Base-by-base conservation (phyloP, 345 rosid genomes). In the Litchi chinensis region DNA sequence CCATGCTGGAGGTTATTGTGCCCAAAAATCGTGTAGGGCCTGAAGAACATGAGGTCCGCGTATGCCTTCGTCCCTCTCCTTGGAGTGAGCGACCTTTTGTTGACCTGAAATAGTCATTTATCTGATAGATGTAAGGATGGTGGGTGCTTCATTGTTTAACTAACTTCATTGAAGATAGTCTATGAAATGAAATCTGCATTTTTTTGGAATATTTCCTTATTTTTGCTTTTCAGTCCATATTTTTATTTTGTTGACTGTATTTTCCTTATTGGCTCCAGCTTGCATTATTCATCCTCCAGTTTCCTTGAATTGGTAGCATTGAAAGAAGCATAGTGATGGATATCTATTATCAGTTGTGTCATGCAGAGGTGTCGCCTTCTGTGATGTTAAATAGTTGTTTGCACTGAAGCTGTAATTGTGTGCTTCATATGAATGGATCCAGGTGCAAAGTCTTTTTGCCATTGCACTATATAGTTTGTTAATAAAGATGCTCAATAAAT, bases 11-110 rank as follows among this genome's bases (percentile, higher is more conserved):
- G 85, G 85, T 94, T 50, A 81, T 92, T 40, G 94, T 94, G 75
- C 98, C 98, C 21, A 94, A 94, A 87, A 87, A 83, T 84, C 89
- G 90, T 10, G 69, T 67, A 43, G 98, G 98, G 78, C 97, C 93
- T 48, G 98, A 92, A 87, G 98, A 94, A 87, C 98, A 94, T 63
- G 98, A 94, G 82, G 98, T 94, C 62, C 95, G 88, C 13, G 95
- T 93, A 24, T 93, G 95, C 88, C 84, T 92, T 50, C 92, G 96
- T 73, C 93, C 98, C 41, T 67, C 82, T 21, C 78, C 88, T 68
- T 77, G 91, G 91, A 82, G 83, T 68, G 86, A 87, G 67, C 71
- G 90, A 73, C 73, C 85, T 19, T 81, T 68, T 70, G 84, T 84
- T 71, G 74, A 80, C 81, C 81, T 73, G 68, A 77, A 80, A 72